Percentiles rank a stretch among this genome's conserved stretches.
Conservation (phyloP, 2,329 filamentous ascomycete genomes). For the Cordyceps javanica region DNA sequence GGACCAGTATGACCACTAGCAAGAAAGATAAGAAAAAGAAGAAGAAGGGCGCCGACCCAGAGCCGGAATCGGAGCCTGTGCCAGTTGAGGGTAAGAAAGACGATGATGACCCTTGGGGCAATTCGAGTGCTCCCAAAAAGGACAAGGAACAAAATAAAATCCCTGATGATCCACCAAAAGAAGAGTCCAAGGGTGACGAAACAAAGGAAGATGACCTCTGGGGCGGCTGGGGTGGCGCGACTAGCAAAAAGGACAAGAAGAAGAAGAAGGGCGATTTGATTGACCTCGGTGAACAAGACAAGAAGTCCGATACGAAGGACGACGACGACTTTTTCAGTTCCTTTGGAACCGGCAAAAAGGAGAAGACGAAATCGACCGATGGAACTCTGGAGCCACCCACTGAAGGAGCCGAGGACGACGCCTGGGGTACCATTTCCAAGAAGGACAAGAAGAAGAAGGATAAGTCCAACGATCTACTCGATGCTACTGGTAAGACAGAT, state of each 20-base stretch:
- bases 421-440: constrained; percentile 29
- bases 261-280: constrained; percentile 32
- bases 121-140: constrained; percentile 16
- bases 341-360: constrained; percentile 50
- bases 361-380: constrained; percentile 26
- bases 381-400: constrained; percentile 31
- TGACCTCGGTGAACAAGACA: constrained; percentile 27
- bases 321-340: constrained; percentile 50
- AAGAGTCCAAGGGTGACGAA: constrained; percentile 18
- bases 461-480: constrained; percentile 42
- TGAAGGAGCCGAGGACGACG: constrained; percentile 38
- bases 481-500: constrained; percentile 39
- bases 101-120: constrained; percentile 19
- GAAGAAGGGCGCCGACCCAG: constrained; percentile 19
- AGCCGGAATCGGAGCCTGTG: constrained; percentile 16
- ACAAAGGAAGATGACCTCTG: constrained; percentile 20
- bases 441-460: constrained; percentile 44
- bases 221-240: constrained; percentile 19
- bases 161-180: constrained; percentile 15
- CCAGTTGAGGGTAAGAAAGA: constrained; percentile 18
- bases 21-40: constrained; percentile 31
- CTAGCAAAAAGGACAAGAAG: constrained; percentile 32
- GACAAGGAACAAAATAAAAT: constrained; percentile 22
- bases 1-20: constrained; percentile 13
- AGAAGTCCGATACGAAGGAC: constrained; percentile 24